phyloP scores from a whole-genome alignment of 805 yeast species.

The Hanseniaspora hatyaiensis region DNA sequence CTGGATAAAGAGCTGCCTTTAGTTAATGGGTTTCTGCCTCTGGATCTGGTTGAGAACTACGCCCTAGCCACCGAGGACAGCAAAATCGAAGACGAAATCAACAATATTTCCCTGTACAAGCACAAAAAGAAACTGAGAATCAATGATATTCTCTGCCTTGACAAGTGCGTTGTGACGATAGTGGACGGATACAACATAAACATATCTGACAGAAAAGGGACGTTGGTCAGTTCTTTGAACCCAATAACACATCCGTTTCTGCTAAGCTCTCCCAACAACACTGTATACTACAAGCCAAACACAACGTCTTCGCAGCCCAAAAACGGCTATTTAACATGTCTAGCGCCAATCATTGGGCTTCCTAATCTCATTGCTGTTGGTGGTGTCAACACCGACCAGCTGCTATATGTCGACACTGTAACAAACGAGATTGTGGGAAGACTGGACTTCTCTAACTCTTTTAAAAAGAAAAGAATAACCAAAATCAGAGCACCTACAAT shows the following conservation, averaged over 20 bases:
- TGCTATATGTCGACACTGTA: conserved; percentile 7
- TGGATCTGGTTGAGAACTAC: conserved; percentile 13
- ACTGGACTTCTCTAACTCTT: conserved; percentile 1
- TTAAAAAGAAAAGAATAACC: conserved; percentile 1
- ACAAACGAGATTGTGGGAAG: conserved; percentile 6
- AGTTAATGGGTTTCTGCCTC: conserved; percentile 13
- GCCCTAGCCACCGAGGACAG: neutral
- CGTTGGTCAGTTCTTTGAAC: neutral
- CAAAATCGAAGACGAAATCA: neutral
- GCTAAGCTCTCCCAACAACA: conserved; percentile 12
- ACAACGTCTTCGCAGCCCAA: neutral
- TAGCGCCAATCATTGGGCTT: conserved; percentile 1
- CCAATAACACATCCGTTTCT: conserved; percentile 16
- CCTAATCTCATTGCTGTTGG: conserved; percentile 12
- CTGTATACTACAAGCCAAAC: neutral
- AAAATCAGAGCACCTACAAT: neutral
- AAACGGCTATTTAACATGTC: conserved; percentile 6
- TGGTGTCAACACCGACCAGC: conserved; percentile 12
- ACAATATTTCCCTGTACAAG: too few relatives aligned
- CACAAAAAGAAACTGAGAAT: neutral
- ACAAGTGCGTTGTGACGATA: conserved; percentile 5
- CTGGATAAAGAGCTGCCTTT: conserved; percentile 11
- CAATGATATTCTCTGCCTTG: neutral
- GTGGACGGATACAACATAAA: conserved; percentile 10
- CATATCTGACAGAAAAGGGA: conserved; percentile 12